These are phyloP conservation scores for Nevesoporus exiguus DNA, from an alignment of 768 basidiomycete species.

Conservation along the genomic window DNA sequence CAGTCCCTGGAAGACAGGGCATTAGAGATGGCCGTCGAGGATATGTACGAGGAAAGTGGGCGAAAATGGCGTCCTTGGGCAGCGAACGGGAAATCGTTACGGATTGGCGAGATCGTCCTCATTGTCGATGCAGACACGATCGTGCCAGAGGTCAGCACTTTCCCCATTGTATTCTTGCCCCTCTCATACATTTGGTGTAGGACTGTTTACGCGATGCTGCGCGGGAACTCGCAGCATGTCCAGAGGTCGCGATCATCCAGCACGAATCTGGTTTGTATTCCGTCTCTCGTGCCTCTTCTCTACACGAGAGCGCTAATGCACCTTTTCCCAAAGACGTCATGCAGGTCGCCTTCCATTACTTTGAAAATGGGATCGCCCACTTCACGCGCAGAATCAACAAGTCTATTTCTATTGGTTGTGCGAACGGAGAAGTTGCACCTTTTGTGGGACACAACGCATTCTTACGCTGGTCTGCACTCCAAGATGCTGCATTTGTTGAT, in stretches of 20 bases:
- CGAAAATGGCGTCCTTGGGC: conserved; percentile 70
- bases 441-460: conserved; percentile 91
- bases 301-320: conserved; percentile 25
- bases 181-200: conserved; percentile 28
- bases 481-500: conserved; percentile 79
- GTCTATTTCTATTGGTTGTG: conserved; percentile 73
- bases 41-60: conserved; percentile 60
- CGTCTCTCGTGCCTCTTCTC: not conserved
- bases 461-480: conserved; percentile 86
- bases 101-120: conserved; percentile 77
- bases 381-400: conserved; percentile 91
- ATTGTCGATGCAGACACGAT: conserved; percentile 88
- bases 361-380: conserved; percentile 90
- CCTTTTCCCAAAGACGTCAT: conserved; percentile 60
- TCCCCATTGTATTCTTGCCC: not conserved
- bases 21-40: conserved; percentile 68
- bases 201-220: conserved; percentile 92
- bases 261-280: conserved; percentile 66
- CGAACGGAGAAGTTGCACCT: conserved; percentile 73
- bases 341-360: conserved; percentile 86
- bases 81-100: conserved; percentile 66
- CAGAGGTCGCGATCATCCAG: conserved; percentile 88
- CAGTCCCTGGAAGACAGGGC: conserved; percentile 62
- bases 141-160: conserved; percentile 58
- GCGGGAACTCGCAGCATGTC: conserved; percentile 75